Evolutionary conservation across 2,329 filamentous ascomycete species (phyloP), one percentile per base, ranked within the genome.

Genomic region (Seiridium cupressi): DNA sequence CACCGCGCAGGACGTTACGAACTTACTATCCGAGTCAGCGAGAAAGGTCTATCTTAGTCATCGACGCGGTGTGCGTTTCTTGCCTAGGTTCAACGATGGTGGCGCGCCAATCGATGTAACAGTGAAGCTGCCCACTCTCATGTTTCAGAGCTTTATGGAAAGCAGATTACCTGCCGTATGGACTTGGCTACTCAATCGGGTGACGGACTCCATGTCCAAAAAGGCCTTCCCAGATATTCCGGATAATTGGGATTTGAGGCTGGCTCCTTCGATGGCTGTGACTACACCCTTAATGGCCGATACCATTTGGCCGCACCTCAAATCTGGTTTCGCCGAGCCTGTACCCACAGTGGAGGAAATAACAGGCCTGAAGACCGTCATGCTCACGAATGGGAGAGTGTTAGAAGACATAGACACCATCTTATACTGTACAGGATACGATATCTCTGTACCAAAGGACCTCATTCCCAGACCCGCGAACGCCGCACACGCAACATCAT

Each of bases 361-460:
- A 1, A 64, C 66, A 0, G 73, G 72, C 0, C 68, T 73, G 1
- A 67, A 64, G 47, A 66, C 70, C 0, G 66, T 74, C 3, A 46
- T 57, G 13, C 61, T 74, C 9, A 69, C 69, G 4, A 68, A 74
- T 44, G 73, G 69, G 5, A 66, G 59, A n/a, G 63, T 68, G 4
- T 47, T 75, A 34, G 66, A 72, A 7, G 70, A 73, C 26, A 64
- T 74, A 3, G 73, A 75, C 53, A 68, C 68, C 58, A 70, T 75
- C 53, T 64, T 75, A 48, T 64, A 69, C 59, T 73, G 71, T 60
- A 68, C 71, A 0, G 73, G 73, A 1, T 75, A 74, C 47, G 59
- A 64, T n/a, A 66, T 68, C 46, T 68, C 71, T 56, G 65, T 72
- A 10, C 62, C 62, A n/a, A 44, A 53, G 7, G 40, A 42, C 18